These are phyloP conservation scores for Aureobasidium vineae DNA, from an alignment of 2,329 filamentous ascomycete species.

Conservation along the genomic window DNA sequence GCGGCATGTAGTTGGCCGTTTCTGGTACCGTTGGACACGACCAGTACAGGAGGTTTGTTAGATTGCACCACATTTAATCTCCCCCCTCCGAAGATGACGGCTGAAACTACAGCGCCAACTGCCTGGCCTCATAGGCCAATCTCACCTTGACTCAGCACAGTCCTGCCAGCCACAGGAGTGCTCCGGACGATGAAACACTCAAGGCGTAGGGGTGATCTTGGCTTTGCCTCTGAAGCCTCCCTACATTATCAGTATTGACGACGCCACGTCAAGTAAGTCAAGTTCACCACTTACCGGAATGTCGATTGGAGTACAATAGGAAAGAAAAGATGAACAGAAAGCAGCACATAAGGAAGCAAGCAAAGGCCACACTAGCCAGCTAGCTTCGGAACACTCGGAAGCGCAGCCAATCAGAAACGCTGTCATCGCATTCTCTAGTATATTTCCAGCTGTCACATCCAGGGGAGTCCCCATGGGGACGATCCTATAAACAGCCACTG, in stretches of 20 bases:
- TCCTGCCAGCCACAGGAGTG: conserved; percentile 14
- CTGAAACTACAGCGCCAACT: conserved; percentile 23
- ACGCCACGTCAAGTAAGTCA: background rate
- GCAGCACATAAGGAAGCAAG: conserved; percentile 17
- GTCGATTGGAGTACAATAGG: background rate
- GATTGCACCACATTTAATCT: conserved; percentile 22
- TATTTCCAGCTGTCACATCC: background rate
- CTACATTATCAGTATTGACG: too few relatives aligned
- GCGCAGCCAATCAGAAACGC: background rate
- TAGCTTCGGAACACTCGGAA: background rate
- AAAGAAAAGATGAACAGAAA: background rate
- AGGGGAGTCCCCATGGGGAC: background rate
- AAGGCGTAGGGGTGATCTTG: background rate
- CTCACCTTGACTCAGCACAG: conserved; percentile 1
- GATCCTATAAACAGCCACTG: conserved; percentile 30
- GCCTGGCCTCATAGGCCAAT: conserved; percentile 1
- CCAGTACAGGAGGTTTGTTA: conserved; percentile 14
- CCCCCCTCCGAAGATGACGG: background rate
- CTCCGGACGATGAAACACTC: background rate
- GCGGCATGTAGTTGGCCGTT: conserved; percentile 15
- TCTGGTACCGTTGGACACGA: conserved; percentile 14
- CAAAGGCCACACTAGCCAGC: conserved; percentile 10
- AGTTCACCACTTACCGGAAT: background rate
- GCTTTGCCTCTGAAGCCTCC: background rate
- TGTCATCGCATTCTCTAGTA: background rate